phyloP scores from a whole-genome alignment of 2,329 filamentous ascomycete genomes.

The Aspergillus clavatus region DNA sequence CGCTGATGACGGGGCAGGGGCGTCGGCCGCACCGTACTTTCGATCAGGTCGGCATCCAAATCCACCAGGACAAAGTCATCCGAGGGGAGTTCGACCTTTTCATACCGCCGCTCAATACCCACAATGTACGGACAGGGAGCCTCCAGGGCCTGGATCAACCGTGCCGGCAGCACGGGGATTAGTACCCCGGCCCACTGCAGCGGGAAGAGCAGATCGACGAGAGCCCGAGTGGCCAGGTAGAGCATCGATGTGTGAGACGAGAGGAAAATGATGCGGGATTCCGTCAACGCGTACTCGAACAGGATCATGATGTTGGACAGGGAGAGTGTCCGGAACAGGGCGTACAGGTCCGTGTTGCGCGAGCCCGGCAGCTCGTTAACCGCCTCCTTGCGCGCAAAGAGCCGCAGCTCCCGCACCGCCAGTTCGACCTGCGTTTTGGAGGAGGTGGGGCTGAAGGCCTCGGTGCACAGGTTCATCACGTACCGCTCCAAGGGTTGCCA shows the following conservation, averaged over 20 bases:
- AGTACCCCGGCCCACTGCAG: slow-evolving; percentile 91
- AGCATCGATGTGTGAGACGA: slow-evolving; percentile 97
- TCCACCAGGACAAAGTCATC: slow-evolving; percentile 96
- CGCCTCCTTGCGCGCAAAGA: slow-evolving; percentile 91
- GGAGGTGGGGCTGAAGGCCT: slow-evolving; percentile 84
- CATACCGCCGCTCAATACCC: slow-evolving; percentile 85
- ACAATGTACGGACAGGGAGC: slow-evolving; percentile 97
- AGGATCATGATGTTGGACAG: slow-evolving; percentile 88
- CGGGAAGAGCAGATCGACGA: slow-evolving; percentile 80
- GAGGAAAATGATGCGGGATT: slow-evolving; percentile 92
- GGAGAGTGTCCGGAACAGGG: slow-evolving; percentile 82
- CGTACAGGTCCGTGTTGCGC: slow-evolving; percentile 85
- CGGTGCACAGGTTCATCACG: slow-evolving; percentile 92
- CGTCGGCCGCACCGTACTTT: slow-evolving; percentile 72
- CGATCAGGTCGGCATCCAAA: slow-evolving; percentile 83
- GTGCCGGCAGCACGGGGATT: slow-evolving; percentile 83
- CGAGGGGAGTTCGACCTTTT: slow-evolving; percentile 63
- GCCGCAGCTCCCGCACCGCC: slow-evolving; percentile 77
- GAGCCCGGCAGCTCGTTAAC: slow-evolving; percentile 89
- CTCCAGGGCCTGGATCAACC: slow-evolving; percentile 83
- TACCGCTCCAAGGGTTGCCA: slow-evolving; percentile 98
- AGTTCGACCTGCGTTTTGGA: slow-evolving; percentile 96
- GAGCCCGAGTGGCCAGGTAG: slow-evolving; percentile 83
- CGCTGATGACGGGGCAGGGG: slow-evolving; percentile 82
- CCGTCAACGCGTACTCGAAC: slow-evolving; percentile 87